Evolutionary conservation across 177 flowering plant species (phyloP).

Genomic region (Tripterygium wilfordii): DNA sequence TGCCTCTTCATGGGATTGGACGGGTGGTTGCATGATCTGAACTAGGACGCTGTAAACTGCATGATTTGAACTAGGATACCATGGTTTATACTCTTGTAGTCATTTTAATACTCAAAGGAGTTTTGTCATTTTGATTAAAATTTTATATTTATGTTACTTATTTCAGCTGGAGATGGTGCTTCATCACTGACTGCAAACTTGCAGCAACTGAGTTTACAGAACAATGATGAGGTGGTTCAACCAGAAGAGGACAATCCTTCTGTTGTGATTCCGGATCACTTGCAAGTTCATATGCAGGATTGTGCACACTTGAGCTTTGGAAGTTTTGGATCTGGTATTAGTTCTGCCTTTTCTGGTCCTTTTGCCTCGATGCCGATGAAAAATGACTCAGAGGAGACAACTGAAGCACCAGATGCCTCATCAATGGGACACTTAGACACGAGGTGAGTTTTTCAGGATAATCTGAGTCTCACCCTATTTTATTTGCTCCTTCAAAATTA

Average conservation of each 20-base stretch:
- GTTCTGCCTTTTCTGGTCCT: slow-evolving; percentile 45
- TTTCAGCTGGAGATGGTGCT: slow-evolving; percentile 53
- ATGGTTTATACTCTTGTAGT: too few relatives aligned
- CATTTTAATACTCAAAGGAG: too few relatives aligned
- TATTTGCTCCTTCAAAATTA: too few relatives aligned
- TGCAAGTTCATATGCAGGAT: slow-evolving; percentile 81
- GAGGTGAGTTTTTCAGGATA: too few relatives aligned
- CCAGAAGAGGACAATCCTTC: slow-evolving; percentile 60
- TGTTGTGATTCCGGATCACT: slow-evolving; percentile 86
- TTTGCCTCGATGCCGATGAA: slow-evolving; percentile 42
- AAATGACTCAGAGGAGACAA: slow-evolving; percentile 47
- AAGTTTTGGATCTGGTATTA: slow-evolving; percentile 71
- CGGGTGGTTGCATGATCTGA: too few relatives aligned
- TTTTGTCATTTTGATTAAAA: too few relatives aligned
- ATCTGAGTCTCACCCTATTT: too few relatives aligned
- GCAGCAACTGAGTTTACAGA: slow-evolving; percentile 57
- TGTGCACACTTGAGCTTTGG: slow-evolving; percentile 95
- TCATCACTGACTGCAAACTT: slow-evolving; percentile 60
- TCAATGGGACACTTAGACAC: slow-evolving; percentile 42
- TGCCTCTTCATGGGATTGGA: too few relatives aligned
- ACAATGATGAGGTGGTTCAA: slow-evolving; percentile 35
- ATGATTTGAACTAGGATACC: too few relatives aligned
- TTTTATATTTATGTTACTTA: too few relatives aligned
- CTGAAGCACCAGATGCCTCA: slow-evolving; percentile 40
- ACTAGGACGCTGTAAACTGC: too few relatives aligned